Percentiles rank a stretch among this genome's conserved stretches.
Conservation (phyloP, 805 yeast genomes). For the Yarrowia keelungensis region DNA sequence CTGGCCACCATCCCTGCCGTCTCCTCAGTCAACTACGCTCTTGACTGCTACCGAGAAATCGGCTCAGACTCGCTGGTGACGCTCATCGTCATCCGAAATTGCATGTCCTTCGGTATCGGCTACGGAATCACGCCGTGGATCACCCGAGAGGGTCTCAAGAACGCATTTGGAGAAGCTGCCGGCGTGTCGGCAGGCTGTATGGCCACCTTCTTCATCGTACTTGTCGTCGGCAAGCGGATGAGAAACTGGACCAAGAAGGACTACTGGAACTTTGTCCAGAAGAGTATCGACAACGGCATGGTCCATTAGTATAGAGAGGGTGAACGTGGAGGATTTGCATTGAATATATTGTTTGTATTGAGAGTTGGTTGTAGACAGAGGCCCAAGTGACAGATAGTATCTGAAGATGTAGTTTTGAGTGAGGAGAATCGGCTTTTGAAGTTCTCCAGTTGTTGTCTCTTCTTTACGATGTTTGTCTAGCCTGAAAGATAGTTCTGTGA, state of each 20-base stretch:
- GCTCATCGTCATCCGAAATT: constrained; percentile 57
- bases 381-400: too few species aligned
- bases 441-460: too few species aligned
- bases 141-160: constrained; percentile 55
- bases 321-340: constrained; percentile 17
- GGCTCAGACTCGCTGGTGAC: constrained; percentile 56
- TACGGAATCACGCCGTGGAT: constrained; percentile 62
- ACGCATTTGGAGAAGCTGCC: constrained; percentile 50
- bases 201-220: constrained; percentile 18
- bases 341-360: constrained; percentile 2
- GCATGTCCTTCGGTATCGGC: constrained; percentile 58
- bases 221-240: constrained; percentile 53
- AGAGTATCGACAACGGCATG: constrained; percentile 35
- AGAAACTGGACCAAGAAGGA: constrained; percentile 42
- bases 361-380: too few species aligned
- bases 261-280: constrained; percentile 34
- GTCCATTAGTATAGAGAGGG: constrained; percentile 23
- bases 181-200: constrained; percentile 29
- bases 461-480: too few species aligned
- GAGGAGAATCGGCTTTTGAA: too few species aligned
- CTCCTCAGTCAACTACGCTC: constrained; percentile 56
- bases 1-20: constrained; percentile 56
- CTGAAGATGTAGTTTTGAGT: too few species aligned
- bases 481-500: too few species aligned
- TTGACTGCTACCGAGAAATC: constrained; percentile 57